Evolutionary conservation across 495 filamentous ascomycete genomes (phyloP).

Genomic region (Bathelium albidoporum): DNA sequence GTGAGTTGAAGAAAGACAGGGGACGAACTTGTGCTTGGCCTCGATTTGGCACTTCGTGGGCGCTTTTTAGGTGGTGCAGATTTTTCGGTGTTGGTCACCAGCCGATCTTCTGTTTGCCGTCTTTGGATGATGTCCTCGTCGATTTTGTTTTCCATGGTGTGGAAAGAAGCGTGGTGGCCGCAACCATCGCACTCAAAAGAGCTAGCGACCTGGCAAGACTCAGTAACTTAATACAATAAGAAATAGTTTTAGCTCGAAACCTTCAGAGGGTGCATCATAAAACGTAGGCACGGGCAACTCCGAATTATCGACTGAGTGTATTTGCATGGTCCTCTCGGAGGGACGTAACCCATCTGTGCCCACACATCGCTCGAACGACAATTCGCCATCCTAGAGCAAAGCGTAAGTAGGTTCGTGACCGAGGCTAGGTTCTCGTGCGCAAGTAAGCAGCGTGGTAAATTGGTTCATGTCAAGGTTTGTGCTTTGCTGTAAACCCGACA

Average conservation of each 20-base stretch:
- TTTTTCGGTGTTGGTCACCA: neutral
- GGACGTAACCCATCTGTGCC: slow-evolving; percentile 30
- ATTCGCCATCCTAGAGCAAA: neutral
- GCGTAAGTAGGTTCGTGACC: neutral
- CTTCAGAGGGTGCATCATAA: slow-evolving; percentile 50
- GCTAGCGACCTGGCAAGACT: slow-evolving; percentile 26
- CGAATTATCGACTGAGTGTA: slow-evolving; percentile 35
- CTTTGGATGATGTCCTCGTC: slow-evolving; percentile 38
- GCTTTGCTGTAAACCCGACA: neutral
- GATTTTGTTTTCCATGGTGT: slow-evolving; percentile 39
- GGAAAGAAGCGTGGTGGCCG: slow-evolving; percentile 44
- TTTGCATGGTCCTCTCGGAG: slow-evolving; percentile 37
- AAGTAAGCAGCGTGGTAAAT: too few species aligned
- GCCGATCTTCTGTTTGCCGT: slow-evolving; percentile 29
- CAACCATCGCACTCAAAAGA: slow-evolving; percentile 48
- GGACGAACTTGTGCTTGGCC: neutral
- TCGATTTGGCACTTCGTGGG: neutral
- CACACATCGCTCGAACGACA: slow-evolving; percentile 22
- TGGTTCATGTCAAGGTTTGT: neutral
- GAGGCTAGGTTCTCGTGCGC: too few species aligned
- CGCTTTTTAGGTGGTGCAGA: neutral
- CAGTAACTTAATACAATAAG: neutral
- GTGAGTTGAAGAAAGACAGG: neutral
- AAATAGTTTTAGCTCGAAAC: slow-evolving; percentile 18
- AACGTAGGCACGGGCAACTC: slow-evolving; percentile 43